These are phyloP conservation scores for Striga asiatica DNA, from an alignment of 257 asterid species.

Conservation along the genomic window DNA sequence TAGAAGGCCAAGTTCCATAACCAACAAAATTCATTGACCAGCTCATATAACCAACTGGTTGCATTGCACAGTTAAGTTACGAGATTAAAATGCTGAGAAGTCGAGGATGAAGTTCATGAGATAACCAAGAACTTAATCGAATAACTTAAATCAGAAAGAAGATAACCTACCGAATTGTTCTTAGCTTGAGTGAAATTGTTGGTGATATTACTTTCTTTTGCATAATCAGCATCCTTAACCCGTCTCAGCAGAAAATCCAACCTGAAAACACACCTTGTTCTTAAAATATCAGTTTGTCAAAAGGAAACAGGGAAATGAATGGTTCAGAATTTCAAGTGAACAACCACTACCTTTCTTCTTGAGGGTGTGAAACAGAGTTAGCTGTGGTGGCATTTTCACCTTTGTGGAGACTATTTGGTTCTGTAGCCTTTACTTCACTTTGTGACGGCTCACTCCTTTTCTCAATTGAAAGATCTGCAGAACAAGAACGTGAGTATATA, in stretches of 20 bases:
- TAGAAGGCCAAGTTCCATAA: not conserved
- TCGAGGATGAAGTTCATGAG: not conserved
- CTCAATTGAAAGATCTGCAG: constrained; percentile 19
- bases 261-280: constrained; percentile 16
- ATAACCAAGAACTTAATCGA: not conserved
- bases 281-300: constrained; percentile 11
- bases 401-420: not conserved
- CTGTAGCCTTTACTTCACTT: constrained; percentile 5
- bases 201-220: constrained; percentile 7
- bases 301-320: too few relatives aligned
- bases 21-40: not conserved
- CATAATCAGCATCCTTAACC: constrained; percentile 10
- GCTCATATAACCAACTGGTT: not conserved
- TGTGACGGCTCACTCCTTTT: constrained; percentile 10
- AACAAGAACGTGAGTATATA: not conserved
- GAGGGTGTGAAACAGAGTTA: constrained; percentile 4
- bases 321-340: too few relatives aligned
- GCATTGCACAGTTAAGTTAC: not conserved
- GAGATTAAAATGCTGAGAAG: not conserved
- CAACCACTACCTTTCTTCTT: constrained; percentile 19
- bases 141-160: not conserved
- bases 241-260: constrained; percentile 16
- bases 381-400: not conserved
- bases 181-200: constrained; percentile 8
- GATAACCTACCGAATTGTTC: constrained; percentile 4